phyloP scores from a whole-genome alignment of 306 rosid genomes.

The Cucumis cinereus region DNA sequence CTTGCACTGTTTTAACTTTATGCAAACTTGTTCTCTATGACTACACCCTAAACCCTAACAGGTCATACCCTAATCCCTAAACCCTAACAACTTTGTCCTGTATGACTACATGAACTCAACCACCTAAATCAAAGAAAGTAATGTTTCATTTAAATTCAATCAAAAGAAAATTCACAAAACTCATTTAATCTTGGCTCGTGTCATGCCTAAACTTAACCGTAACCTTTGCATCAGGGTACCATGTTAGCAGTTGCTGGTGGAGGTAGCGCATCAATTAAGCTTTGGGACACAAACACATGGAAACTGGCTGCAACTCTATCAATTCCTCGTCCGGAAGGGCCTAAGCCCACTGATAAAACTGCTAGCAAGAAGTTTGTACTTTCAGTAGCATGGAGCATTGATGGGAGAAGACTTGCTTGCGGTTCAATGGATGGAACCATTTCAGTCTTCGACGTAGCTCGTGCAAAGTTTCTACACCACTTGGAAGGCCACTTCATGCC shows the following conservation, averaged over 20 bases:
- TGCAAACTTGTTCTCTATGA: neutral
- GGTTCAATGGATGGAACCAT: slow-evolving; percentile 98
- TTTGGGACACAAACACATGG: slow-evolving; percentile 95
- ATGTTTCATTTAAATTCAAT: neutral
- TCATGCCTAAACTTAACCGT: neutral
- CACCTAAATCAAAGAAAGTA: neutral
- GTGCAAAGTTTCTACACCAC: slow-evolving; percentile 77
- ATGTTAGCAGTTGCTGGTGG: slow-evolving; percentile 98
- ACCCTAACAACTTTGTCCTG: neutral
- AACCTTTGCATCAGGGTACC: slow-evolving; percentile 43
- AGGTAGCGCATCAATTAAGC: slow-evolving; percentile 86
- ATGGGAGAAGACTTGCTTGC: slow-evolving; percentile 78
- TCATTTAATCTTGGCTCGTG: neutral
- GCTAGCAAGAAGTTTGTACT: slow-evolving; percentile 89
- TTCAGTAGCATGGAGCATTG: slow-evolving; percentile 88
- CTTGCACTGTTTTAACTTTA: neutral
- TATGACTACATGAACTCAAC: neutral
- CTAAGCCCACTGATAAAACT: slow-evolving; percentile 75
- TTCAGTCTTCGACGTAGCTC: slow-evolving; percentile 68
- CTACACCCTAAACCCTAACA: neutral
- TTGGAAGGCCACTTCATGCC: slow-evolving; percentile 97
- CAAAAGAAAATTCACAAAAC: neutral
- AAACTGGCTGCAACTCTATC: slow-evolving; percentile 50
- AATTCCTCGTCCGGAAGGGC: slow-evolving; percentile 82
- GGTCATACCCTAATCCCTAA: too few relatives aligned